A percentile compares a stretch with the other conserved stretches of the same genome.
These are phyloP conservation scores for Glonium stellatum DNA, from an alignment of 495 filamentous ascomycete species.

Conservation along the genomic window DNA sequence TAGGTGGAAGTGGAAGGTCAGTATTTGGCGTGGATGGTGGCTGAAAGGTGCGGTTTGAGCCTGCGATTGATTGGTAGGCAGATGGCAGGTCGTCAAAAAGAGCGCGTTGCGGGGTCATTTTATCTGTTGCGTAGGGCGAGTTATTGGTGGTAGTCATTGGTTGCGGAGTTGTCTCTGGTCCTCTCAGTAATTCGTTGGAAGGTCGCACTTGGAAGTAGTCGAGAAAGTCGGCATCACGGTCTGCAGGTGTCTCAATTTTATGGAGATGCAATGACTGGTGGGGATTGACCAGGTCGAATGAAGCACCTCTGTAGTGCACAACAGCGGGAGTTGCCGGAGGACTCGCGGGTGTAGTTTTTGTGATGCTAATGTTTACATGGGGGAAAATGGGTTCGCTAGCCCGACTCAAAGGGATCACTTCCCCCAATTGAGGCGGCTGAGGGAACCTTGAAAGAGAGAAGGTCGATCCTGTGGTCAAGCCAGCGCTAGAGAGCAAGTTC, in stretches of 20 bases:
- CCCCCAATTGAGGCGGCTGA: conserved; percentile 15
- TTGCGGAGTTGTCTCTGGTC: conserved; percentile 4
- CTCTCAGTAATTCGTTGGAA: conserved; percentile 3
- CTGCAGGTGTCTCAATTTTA: conserved; percentile 28
- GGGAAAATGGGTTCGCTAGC: conserved; percentile 10
- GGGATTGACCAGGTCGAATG: conserved; percentile 34
- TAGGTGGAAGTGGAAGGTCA: conserved; percentile 8
- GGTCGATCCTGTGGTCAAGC: conserved; percentile 19
- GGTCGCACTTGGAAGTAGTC: conserved; percentile 25
- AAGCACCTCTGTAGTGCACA: conserved; percentile 30
- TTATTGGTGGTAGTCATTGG: not conserved
- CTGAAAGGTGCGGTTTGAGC: not conserved
- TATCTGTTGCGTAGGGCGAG: not conserved
- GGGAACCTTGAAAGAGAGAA: conserved; percentile 28
- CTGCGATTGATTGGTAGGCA: conserved; percentile 16
- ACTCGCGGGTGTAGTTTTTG: conserved; percentile 19
- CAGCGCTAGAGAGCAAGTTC: conserved; percentile 4
- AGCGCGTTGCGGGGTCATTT: conserved; percentile 17
- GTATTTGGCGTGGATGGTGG: not conserved
- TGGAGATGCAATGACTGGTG: conserved; percentile 27
- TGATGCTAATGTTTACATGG: conserved; percentile 13
- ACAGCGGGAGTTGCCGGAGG: conserved; percentile 26
- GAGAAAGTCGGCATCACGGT: conserved; percentile 21
- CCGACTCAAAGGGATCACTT: conserved; percentile 13
- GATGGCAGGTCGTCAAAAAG: conserved; percentile 16